Evolutionary conservation across 2,329 filamentous ascomycete genomes (phyloP), one percentile per base, ranked within the genome.

Genomic region (Cryphonectria naterciae): DNA sequence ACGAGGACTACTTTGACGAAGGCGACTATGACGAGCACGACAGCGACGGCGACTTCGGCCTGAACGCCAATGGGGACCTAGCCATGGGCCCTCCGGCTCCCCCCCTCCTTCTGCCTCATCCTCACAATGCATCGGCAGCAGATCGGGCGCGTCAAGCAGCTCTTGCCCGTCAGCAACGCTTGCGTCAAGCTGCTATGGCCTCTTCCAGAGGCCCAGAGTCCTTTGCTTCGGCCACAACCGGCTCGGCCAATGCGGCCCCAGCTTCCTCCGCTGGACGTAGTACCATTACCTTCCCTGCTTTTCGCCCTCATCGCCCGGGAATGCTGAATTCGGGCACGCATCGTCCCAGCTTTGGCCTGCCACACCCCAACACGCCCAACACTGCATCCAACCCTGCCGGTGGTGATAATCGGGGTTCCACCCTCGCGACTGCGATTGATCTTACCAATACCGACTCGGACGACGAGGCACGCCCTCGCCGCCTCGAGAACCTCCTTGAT

Each of bases 391-490:
- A n/a, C 19, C 19, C 43, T 28, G 2, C 41, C 39, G 74, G 25
- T 66, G 71, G 70, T 43, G 2, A n/a, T 1, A 17, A n/a, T 25
- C 11, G 15, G 5, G 61, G 58, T 2, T n/a, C 19, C 41, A 62
- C 68, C 22, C 75, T 85, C 52, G 67, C 75, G 8, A 75, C 79
- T 61, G 76, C 84, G 32, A 83, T 85, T 68, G 75, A 76, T 49
- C 81, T 76, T n/a, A 83, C 82, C 1, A 73, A 70, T 43, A 81
- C 80, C 60, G 80, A 85, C 72, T 83, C 78, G 70, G 69, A 74
- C 1, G 79, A 75, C 1, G 77, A 81, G 32, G 75, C 81, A 0
- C 75, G 85, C 7, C 73, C 78, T 8, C 70, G 77, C 3, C 76
- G 79, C 8, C 65, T 85, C 10, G 70, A 74, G n/a, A 74, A 76